Base-by-base conservation (phyloP, 2,329 filamentous ascomycete genomes). In the Aquanectria penicillioides region DNA sequence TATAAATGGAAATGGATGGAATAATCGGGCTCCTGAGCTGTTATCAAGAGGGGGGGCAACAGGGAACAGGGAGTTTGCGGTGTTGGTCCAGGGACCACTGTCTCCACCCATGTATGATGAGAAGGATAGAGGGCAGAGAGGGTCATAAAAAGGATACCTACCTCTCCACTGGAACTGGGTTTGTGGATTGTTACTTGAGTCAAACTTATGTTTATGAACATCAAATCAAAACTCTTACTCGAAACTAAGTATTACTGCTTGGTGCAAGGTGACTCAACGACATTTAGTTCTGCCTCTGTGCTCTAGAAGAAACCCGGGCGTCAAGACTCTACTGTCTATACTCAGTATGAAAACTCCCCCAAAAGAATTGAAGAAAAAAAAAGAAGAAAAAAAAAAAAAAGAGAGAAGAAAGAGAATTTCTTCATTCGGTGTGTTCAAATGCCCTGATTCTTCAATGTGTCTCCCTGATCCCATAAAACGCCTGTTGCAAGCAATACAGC, bases 111-210 rank as follows among this genome's bases (percentile, higher is more conserved):
- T 22, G 38, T 55, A 40, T 44, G 51, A 55, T 55, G 34, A 9
- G 38, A 46, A 28, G 54, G 40, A 47, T 57, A 51, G 33, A 52
- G 40, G 25, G 33, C 47, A 47, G 17, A 38, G 47, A 47, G 26
- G 47, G 47, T 17, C 23, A 47, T 20, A 31, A 47, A 51, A 44
- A 36, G 33, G 54, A 57, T 57, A 51, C 47, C 47, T 49, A 17
- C 47, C 47, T 52, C 38, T 47, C 31, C 38, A 29, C 38, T 37
- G 47, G 40, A 22, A 23, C 13, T 37, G 25, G 40, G 34, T 51
- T 40, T 29, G 31, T 9, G 20, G 9, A 47, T 51, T 34, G 26
- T 23, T 50, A 37, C n/a, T n/a, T n/a, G n/a, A n/a, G n/a, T n/a
- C n/a, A n/a, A n/a, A n/a, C n/a, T n/a, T n/a, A n/a, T n/a, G n/a